Evolutionary conservation across 2,329 filamentous ascomycete species (phyloP).

Genomic region (Sclerotinia subarctica): DNA sequence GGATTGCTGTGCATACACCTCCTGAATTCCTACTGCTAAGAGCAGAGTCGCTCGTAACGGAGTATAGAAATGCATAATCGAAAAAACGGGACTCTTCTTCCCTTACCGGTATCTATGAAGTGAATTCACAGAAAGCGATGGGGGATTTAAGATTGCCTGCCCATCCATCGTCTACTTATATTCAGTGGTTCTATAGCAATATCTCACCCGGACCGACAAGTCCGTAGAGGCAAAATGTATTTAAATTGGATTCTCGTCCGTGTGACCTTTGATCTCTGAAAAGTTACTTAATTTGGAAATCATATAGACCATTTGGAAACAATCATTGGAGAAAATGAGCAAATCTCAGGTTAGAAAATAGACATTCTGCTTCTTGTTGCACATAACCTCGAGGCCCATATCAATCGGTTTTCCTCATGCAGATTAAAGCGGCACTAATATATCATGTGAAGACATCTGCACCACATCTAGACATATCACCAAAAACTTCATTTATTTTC

Average conservation of each 20-base stretch:
- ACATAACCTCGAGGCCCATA: neutral
- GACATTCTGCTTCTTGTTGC: neutral
- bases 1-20: slow-evolving; percentile 27
- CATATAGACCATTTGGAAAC: neutral
- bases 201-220: slow-evolving; percentile 3
- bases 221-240: slow-evolving; percentile 12
- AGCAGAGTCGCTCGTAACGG: slow-evolving; percentile 3
- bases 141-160: neutral
- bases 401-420: no score
- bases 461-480: neutral
- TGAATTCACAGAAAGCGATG: neutral
- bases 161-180: neutral
- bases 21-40: slow-evolving; percentile 1
- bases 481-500: neutral
- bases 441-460: neutral
- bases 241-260: slow-evolving; percentile 1
- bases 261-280: neutral
- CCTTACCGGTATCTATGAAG: neutral
- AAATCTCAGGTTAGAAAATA: neutral
- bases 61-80: neutral
- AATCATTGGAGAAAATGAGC: no score
- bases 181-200: slow-evolving; percentile 36
- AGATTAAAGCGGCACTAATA: no score
- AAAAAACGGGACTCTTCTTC: neutral
- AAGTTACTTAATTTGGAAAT: neutral